Conservation (phyloP, 148 eudicot genomes). For the Vaccinium macrocarpon region DNA sequence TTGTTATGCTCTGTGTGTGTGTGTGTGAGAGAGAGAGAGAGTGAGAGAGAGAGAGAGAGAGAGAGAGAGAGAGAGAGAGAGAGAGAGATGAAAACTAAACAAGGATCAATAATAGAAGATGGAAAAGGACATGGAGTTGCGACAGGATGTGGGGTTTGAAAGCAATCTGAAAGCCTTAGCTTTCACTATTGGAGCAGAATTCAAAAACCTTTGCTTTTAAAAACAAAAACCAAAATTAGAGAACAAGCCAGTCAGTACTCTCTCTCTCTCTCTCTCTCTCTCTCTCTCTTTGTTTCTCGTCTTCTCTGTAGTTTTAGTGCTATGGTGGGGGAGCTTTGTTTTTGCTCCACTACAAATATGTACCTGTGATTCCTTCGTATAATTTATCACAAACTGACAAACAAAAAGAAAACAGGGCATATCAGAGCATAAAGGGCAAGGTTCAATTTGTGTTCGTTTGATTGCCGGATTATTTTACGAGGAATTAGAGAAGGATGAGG, state of each 20-base stretch:
- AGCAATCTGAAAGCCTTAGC: not conserved
- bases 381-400: not conserved
- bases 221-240: not conserved
- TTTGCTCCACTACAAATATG: not conserved
- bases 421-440: not conserved
- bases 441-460: not conserved
- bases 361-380: not conserved
- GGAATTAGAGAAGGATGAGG: too few species aligned
- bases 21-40: not conserved
- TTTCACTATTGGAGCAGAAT: not conserved
- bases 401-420: not conserved
- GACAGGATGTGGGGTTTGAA: conserved; percentile 1
- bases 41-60: not conserved
- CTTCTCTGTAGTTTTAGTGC: not conserved
- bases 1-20: not conserved
- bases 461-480: too few species aligned
- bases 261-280: not conserved
- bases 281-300: not conserved
- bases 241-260: not conserved
- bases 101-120: not conserved
- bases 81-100: not conserved
- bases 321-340: conserved; percentile 2
- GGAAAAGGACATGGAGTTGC: not conserved
- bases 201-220: not conserved
- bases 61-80: not conserved